phyloP scores from a whole-genome alignment of 1,284 basidiomycete genomes.

The Pyrrhoderma lamaoense region DNA sequence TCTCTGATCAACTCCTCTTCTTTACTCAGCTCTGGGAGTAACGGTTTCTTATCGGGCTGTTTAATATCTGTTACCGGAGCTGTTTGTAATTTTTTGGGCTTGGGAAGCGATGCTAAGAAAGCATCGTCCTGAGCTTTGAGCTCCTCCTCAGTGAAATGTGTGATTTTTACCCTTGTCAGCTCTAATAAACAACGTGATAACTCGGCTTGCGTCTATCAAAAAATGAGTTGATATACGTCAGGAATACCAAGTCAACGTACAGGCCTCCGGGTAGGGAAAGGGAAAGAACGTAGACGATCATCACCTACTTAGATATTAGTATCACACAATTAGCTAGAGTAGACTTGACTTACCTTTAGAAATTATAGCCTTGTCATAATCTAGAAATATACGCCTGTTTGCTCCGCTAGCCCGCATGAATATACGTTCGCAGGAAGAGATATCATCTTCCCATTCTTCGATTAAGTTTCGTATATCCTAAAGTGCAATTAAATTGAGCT shows the following conservation, averaged over 20 bases:
- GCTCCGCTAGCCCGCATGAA: constrained; percentile 85
- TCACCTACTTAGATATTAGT: constrained; percentile 40
- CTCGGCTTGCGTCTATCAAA: constrained; percentile 79
- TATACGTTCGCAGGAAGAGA: constrained; percentile 75
- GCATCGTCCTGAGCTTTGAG: constrained; percentile 82
- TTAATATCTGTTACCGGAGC: constrained; percentile 25
- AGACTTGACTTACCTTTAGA: constrained; percentile 36
- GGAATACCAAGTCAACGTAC: constrained; percentile 42
- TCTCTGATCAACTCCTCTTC: constrained; percentile 74
- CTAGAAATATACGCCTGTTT: constrained; percentile 82
- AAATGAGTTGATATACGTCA: not conserved
- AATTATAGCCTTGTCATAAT: constrained; percentile 68
- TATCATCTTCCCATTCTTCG: constrained; percentile 78
- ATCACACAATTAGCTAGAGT: not conserved
- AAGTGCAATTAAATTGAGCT: constrained; percentile 9
- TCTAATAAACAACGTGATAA: constrained; percentile 84
- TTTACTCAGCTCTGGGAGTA: constrained; percentile 53
- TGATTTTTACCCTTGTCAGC: constrained; percentile 78
- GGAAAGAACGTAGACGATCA: constrained; percentile 77
- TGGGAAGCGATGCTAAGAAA: constrained; percentile 79
- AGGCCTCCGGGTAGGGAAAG: constrained; percentile 89
- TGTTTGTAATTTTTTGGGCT: constrained; percentile 54
- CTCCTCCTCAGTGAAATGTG: constrained; percentile 80
- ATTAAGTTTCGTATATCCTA: constrained; percentile 84
- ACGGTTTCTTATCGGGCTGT: constrained; percentile 38